Conservation (phyloP, 805 yeast genomes). For the Metschnikowia santaceciliae region DNA sequence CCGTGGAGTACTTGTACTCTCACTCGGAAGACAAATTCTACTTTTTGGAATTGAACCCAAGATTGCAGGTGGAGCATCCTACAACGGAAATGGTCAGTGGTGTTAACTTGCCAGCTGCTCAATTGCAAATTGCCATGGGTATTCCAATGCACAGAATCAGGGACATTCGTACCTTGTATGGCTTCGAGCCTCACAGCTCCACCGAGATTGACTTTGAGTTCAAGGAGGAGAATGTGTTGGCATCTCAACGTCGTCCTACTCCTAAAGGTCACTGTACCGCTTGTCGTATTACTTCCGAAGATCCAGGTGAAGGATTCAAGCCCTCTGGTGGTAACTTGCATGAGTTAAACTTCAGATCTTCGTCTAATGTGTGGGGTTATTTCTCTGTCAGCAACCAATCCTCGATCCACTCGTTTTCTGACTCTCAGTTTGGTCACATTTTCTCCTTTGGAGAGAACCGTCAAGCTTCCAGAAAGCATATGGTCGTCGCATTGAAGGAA, state of each 20-base stretch:
- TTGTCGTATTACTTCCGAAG: constrained; percentile 98
- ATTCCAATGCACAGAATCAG: constrained; percentile 91
- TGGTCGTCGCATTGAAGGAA: constrained; percentile 98
- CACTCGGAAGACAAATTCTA: constrained; percentile 92
- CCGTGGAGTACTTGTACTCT: constrained; percentile 95
- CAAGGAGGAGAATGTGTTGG: constrained; percentile 62
- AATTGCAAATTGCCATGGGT: constrained; percentile 99
- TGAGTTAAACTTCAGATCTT: constrained; percentile 93
- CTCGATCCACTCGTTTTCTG: constrained; percentile 95
- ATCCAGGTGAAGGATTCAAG: constrained; percentile 98
- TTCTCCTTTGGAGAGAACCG: constrained; percentile 99
- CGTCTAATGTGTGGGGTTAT: constrained; percentile 99
- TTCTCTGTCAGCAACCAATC: constrained; percentile 96
- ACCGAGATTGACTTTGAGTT: constrained; percentile 91
- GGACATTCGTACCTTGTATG: constrained; percentile 89
- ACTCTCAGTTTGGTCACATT: constrained; percentile 98
- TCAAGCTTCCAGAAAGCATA: constrained; percentile 95
- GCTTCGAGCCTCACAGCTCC: constrained; percentile 91
- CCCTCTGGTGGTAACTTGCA: constrained; percentile 97
- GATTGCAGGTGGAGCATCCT: constrained; percentile 99
- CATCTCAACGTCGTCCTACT: constrained; percentile 83
- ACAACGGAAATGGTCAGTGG: constrained; percentile 99
- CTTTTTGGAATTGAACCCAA: constrained; percentile 94
- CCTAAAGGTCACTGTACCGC: constrained; percentile 99
- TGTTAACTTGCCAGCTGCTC: constrained; percentile 97